phyloP scores from a whole-genome alignment of 139 green algal genomes.

The Pseudopediastrum boryanum region DNA sequence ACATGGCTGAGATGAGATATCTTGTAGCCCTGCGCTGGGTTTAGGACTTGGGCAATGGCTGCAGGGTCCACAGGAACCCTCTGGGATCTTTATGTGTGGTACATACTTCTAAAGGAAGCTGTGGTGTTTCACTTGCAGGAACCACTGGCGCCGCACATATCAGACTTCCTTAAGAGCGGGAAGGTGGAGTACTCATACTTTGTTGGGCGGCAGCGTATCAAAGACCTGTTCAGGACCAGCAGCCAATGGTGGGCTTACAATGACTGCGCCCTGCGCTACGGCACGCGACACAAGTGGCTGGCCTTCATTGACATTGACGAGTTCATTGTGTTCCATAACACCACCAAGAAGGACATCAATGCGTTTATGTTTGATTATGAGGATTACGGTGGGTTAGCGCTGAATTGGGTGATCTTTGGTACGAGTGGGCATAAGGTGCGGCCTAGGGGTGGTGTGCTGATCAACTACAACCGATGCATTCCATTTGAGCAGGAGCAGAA shows the following conservation, averaged over 20 bases:
- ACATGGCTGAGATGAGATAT: no score
- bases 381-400: conserved; percentile 41
- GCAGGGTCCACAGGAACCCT: no score
- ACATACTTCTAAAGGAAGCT: no score
- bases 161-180: conserved; percentile 23
- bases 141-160: conserved; percentile 26
- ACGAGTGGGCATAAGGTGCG: conserved; percentile 41
- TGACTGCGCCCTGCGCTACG: conserved; percentile 25
- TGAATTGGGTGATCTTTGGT: conserved; percentile 57
- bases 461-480: conserved; percentile 40
- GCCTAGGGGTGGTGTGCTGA: conserved; percentile 30
- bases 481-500: conserved; percentile 34
- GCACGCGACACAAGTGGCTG: conserved; percentile 40
- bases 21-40: no score
- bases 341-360: conserved; percentile 31
- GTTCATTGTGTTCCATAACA: conserved; percentile 46
- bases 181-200: conserved; percentile 45
- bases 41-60: no score
- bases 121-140: conserved; percentile 22
- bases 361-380: conserved; percentile 46
- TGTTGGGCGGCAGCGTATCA: conserved; percentile 1
- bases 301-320: conserved; percentile 64
- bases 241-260: conserved; percentile 43
- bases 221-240: conserved; percentile 39
- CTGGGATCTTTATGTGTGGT: no score